phyloP scores from a whole-genome alignment of 441 rosid species.

The Cnidoscolus chayamansa region DNA sequence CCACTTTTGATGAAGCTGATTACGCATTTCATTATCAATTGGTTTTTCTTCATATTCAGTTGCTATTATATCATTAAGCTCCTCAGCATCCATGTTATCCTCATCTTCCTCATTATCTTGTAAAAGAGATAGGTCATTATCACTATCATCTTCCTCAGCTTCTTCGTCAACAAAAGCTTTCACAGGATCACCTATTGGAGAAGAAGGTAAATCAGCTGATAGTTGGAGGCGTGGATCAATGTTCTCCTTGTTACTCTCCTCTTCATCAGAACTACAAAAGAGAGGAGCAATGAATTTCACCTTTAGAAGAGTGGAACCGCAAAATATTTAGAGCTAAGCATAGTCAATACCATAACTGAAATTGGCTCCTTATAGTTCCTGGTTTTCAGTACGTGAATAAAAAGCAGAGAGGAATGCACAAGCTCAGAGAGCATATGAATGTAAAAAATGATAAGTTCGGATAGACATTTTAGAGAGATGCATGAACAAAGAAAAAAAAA shows the following conservation, averaged over 20 bases:
- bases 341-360: background rate
- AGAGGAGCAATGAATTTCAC: background rate
- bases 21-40: constrained; percentile 67
- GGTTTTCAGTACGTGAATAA: background rate
- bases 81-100: constrained; percentile 55
- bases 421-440: background rate
- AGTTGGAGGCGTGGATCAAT: constrained; percentile 33
- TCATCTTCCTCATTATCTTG: constrained; percentile 77
- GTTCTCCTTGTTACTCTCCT: constrained; percentile 60
- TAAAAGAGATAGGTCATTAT: constrained; percentile 62
- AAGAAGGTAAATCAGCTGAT: constrained; percentile 33
- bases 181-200: constrained; percentile 65
- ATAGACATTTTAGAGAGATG: background rate
- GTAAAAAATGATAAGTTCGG: background rate
- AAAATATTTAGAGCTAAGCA: background rate
- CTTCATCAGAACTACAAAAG: constrained; percentile 62
- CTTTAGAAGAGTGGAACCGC: background rate
- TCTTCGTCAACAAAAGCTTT: constrained; percentile 85
- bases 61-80: constrained; percentile 72
- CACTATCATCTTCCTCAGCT: constrained; percentile 96
- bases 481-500: background rate
- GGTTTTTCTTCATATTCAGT: constrained; percentile 65
- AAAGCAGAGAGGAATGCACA: constrained; percentile 1
- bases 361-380: background rate
- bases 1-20: constrained; percentile 91